Evolutionary conservation across 257 asterid genomes (phyloP).

Genomic region (Solanum pinnatisectum): DNA sequence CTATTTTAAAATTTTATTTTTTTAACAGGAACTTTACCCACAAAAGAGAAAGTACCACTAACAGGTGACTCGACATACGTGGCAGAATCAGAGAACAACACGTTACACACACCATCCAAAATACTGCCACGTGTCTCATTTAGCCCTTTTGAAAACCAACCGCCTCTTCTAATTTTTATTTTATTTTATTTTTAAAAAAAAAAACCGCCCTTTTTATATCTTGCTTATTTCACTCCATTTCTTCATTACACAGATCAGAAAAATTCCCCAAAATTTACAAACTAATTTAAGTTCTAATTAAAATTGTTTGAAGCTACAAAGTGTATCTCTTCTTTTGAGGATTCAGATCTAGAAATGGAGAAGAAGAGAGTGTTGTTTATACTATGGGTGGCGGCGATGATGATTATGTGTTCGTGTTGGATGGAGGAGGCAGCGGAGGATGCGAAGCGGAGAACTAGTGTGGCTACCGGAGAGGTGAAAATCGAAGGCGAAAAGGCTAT

Average conservation of each 20-base stretch:
- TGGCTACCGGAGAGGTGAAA: neutral
- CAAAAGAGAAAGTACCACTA: too few species aligned
- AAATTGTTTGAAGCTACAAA: neutral
- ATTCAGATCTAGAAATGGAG: neutral
- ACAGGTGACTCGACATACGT: neutral
- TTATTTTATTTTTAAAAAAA: too few species aligned
- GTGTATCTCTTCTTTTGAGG: neutral
- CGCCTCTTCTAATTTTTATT: neutral
- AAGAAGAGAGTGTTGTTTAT: neutral
- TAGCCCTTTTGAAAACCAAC: neutral
- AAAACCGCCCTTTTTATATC: neutral
- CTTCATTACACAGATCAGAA: neutral
- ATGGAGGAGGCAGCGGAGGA: neutral
- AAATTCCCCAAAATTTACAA: too few species aligned
- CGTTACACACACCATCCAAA: neutral
- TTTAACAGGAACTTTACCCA: too few species aligned
- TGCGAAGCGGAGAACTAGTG: neutral
- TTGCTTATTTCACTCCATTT: neutral
- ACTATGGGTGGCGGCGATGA: constrained; percentile 1
- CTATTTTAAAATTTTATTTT: too few species aligned
- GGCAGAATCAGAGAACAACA: neutral
- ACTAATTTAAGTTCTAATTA: neutral
- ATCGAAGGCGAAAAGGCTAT: neutral
- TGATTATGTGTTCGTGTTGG: neutral
- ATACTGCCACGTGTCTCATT: neutral